Base-by-base conservation (phyloP, 305 asterid species). In the Vinca major region DNA sequence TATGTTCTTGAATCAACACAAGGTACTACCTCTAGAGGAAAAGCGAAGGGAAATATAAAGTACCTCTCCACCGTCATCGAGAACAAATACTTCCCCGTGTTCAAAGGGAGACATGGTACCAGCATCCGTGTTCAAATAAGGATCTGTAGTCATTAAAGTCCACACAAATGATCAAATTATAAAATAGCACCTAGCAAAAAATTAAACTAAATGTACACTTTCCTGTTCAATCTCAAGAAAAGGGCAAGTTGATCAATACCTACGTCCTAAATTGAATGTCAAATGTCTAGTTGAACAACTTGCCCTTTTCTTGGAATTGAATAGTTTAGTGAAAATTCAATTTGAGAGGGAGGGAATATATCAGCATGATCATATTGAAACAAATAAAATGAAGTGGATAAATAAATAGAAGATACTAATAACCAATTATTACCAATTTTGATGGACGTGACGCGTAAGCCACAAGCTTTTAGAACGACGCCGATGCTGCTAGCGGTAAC, bases 31-130 rank as follows among this genome's bases (percentile, higher is more conserved):
- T 26, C 33, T 26, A 26, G 33, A 26, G 33, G 33, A 26, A 26
- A 26, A 26, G 33, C 33, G 2, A 14, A 44, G 51, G 40, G 33
- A 63, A n/a, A 36, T 37, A 56, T 26, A 48, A 50, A 58, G 17
- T 52, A 92, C 98, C 98, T 92, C 98, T 79, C 98, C 98, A 20
- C 98, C 98, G 75, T 92, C 98, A 75, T 90, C 98, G 1, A 92
- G 88, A 69, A 92, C 98, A 67, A 86, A 92, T 75, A 92, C 97
- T 82, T 92, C 97, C 17, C 97, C 98, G 45, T 92, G 98, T 82
- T 92, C 98, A 71, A 92, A 92, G 4, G 98, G 98, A 69, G 98
- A 92, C 98, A 92, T 92, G 17, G 98, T 90, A 53, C 98, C 98
- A 62, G 97, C 98, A 82, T 90, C 98, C 1, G 85, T 87, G 60